A percentile compares a stretch with the other conserved stretches of the same genome.
These are phyloP conservation scores for Pleurotus eryngii DNA, from an alignment of 768 basidiomycete species.

Conservation along the genomic window DNA sequence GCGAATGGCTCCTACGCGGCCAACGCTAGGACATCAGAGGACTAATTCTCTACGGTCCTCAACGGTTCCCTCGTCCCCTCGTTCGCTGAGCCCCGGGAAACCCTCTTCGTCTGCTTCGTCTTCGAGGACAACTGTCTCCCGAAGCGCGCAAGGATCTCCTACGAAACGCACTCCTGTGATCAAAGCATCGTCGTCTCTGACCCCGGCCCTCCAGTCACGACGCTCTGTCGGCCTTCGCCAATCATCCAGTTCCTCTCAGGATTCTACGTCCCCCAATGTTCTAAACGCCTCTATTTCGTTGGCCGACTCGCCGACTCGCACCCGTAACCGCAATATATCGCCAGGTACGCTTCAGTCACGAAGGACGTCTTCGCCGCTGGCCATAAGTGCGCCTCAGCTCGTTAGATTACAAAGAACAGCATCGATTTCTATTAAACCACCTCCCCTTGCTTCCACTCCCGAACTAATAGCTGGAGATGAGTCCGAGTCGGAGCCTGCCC, in stretches of 20 bases:
- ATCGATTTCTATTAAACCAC: slow-evolving; percentile 4
- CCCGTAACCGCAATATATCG: not conserved
- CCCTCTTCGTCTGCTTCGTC: slow-evolving; percentile 27
- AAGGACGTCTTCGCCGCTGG: slow-evolving; percentile 4
- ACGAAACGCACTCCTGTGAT: slow-evolving; percentile 40
- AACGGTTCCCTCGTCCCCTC: slow-evolving; percentile 54
- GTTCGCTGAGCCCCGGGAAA: slow-evolving; percentile 65
- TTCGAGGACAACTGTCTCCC: slow-evolving; percentile 27
- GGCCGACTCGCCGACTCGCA: not conserved
- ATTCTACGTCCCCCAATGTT: not conserved
- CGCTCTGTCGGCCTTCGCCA: slow-evolving; percentile 1
- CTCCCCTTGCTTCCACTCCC: not conserved
- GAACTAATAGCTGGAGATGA: not conserved
- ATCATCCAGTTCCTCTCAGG: slow-evolving; percentile 3
- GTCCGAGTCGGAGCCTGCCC: not conserved
- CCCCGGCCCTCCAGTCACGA: not conserved
- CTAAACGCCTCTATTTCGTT: not conserved
- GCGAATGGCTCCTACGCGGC: slow-evolving; percentile 27
- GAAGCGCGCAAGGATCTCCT: slow-evolving; percentile 43
- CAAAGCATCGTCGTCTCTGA: not conserved
- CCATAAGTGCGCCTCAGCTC: not conserved
- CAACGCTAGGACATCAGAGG: slow-evolving; percentile 51
- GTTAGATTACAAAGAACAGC: slow-evolving; percentile 1
- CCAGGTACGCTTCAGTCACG: slow-evolving; percentile 1
- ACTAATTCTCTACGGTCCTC: slow-evolving; percentile 40